Evolutionary conservation across 805 yeast genomes (phyloP), one percentile per base, ranked within the genome.

Genomic region (Lachancea dasiensis): DNA sequence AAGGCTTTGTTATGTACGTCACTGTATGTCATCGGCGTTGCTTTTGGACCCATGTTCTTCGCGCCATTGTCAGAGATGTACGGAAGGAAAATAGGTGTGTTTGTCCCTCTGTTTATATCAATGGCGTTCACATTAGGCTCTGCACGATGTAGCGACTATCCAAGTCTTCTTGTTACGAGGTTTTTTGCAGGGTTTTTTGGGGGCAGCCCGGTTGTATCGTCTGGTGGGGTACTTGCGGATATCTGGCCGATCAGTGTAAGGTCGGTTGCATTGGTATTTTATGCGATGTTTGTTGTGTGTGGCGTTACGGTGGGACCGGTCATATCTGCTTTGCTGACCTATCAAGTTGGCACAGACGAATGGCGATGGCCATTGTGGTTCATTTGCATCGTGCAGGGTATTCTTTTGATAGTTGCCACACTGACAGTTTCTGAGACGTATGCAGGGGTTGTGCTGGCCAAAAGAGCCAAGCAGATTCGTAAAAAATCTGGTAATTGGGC

Each of bases 61-160:
- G 81, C 84, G 17, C 84, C 84, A 29, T 46, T 78, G 8, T 72
- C 79, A 8, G 86, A 79, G 56, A 81, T 75, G 54, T 51, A 73
- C 26, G 84, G 85, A 13, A 64, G 86, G 54, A 63, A 63, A 40
- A 63, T 65, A 18, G 63, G 78, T 28, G 78, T 77, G 52, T 58
- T 51, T 5, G 38, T 56, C 1, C 77, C 84, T 3, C 60, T 79
- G 37, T 67, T 69, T 13, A 39, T 75, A 24, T 81, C 79, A 6
- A 27, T 27, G 30, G 30, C 30, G 17, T 27, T 27, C 30, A 27
- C 30, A 4, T 27, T 27, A 18, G 30, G 30, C 4, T 27, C 30
- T 27, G 30, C 30, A 7, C 13, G 30, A 13, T 27, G 30, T 13
- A 10, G 9, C 8, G 30, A 27, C 30, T 27, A 27, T 27, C 30